phyloP scores from a whole-genome alignment of 768 basidiomycete species.

The Lactarius psammicola region DNA sequence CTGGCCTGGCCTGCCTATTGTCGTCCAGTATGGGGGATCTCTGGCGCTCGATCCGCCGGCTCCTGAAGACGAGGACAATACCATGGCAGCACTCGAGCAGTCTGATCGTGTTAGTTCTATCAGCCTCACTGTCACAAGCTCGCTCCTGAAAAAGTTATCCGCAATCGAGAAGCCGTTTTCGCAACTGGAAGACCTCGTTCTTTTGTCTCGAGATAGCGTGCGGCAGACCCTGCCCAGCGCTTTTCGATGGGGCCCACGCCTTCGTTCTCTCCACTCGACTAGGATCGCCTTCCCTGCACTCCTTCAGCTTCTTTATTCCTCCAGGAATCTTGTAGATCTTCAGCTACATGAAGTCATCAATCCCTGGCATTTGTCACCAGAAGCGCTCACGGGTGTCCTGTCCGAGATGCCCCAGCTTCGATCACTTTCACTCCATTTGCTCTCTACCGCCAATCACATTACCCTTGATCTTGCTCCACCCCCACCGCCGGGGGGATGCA shows the following conservation, averaged over 20 bases:
- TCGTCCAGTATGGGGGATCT: neutral
- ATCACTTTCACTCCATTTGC: neutral
- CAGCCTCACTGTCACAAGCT: neutral
- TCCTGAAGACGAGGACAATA: too few relatives aligned
- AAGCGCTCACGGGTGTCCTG: neutral
- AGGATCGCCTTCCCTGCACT: neutral
- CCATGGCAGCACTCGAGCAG: too few relatives aligned
- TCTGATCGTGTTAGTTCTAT: neutral
- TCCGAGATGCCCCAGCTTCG: neutral
- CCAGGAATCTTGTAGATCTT: too few relatives aligned
- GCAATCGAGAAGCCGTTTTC: neutral
- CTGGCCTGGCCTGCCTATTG: neutral
- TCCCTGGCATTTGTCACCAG: too few relatives aligned
- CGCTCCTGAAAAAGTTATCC: neutral
- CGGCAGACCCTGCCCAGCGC: too few relatives aligned
- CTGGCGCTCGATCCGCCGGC: neutral
- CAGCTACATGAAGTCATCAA: too few relatives aligned
- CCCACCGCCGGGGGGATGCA: neutral
- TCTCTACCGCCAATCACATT: neutral
- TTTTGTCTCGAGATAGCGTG: too few relatives aligned
- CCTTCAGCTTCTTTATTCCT: neutral
- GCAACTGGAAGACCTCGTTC: too few relatives aligned
- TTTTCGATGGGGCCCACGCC: too few relatives aligned
- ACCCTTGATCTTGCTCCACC: neutral
- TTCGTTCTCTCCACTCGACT: too few relatives aligned